Conservation (phyloP, 2,329 filamentous ascomycete species). For the Cercospora sojina region DNA sequence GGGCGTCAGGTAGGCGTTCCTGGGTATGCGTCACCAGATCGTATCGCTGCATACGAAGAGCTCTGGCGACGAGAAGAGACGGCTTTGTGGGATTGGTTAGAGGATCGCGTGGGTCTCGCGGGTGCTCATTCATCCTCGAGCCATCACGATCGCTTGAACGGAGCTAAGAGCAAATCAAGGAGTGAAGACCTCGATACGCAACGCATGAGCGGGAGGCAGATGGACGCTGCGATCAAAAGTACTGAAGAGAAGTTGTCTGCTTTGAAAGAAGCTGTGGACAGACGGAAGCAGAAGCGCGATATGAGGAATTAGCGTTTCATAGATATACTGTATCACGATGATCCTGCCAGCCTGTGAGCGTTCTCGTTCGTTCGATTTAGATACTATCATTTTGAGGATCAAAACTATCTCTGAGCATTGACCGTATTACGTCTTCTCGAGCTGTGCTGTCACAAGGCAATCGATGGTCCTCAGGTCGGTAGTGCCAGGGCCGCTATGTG, state of each 20-base stretch:
- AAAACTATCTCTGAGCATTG: neutral
- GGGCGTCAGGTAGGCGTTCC: slow-evolving; percentile 41
- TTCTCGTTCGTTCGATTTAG: slow-evolving; percentile 23
- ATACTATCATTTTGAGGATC: neutral
- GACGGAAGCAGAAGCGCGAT: slow-evolving; percentile 46
- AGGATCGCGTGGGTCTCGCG: slow-evolving; percentile 77
- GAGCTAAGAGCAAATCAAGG: slow-evolving; percentile 30
- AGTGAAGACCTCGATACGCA: slow-evolving; percentile 48
- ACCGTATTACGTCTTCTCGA: neutral
- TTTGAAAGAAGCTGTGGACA: slow-evolving; percentile 70
- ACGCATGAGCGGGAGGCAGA: slow-evolving; percentile 77
- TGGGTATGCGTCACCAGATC: slow-evolving; percentile 56
- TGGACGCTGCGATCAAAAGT: slow-evolving; percentile 75
- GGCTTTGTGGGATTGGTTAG: slow-evolving; percentile 90
- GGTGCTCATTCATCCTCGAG: slow-evolving; percentile 37
- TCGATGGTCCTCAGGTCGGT: neutral
- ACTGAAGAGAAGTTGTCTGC: slow-evolving; percentile 81
- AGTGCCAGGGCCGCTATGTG: neutral
- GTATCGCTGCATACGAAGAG: slow-evolving; percentile 83
- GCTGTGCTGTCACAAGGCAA: neutral
- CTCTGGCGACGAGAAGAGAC: slow-evolving; percentile 87
- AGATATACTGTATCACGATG: slow-evolving; percentile 1
- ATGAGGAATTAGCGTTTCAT: slow-evolving; percentile 2
- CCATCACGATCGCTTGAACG: slow-evolving; percentile 31
- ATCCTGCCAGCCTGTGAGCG: slow-evolving; percentile 26